A percentile compares a stretch with the other conserved stretches of the same genome.
These are phyloP conservation scores for Asterochloris erici DNA, from an alignment of 139 green algal genomes.

Conservation along the genomic window DNA sequence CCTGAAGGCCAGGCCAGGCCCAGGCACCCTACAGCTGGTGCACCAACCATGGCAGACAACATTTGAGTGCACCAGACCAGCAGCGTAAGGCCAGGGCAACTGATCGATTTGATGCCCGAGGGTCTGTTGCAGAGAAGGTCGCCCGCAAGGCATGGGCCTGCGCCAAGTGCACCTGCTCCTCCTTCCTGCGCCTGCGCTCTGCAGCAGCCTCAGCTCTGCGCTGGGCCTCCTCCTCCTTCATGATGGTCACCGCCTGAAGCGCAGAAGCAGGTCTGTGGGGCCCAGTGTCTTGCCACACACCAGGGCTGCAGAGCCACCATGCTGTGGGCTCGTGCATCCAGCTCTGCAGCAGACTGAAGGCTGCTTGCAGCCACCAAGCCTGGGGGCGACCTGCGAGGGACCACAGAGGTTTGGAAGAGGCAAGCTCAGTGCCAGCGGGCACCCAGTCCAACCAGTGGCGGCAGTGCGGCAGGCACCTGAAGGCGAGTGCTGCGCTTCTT, in stretches of 20 bases:
- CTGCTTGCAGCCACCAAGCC: not conserved
- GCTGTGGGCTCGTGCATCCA: not conserved
- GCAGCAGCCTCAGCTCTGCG: slow-evolving; percentile 16
- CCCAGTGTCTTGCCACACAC: not conserved
- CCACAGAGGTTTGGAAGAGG: not conserved
- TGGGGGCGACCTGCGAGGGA: not conserved
- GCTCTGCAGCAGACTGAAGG: not conserved
- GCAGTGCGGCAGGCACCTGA: not conserved
- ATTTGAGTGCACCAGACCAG: too few relatives aligned
- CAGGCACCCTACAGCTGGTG: too few relatives aligned
- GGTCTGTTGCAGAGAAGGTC: not conserved
- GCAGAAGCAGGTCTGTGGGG: not conserved
- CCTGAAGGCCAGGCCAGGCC: too few relatives aligned
- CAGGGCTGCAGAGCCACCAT: not conserved
- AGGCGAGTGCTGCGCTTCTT: slow-evolving; percentile 45
- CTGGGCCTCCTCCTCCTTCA: slow-evolving; percentile 47
- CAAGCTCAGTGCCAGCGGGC: not conserved
- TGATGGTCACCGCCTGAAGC: slow-evolving; percentile 22
- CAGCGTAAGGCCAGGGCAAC: too few relatives aligned
- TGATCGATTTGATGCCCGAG: too few relatives aligned
- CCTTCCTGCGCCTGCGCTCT: slow-evolving; percentile 8
- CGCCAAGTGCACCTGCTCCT: slow-evolving; percentile 17
- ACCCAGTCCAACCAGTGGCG: not conserved
- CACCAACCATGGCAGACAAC: too few relatives aligned
- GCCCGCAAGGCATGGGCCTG: not conserved